Evolutionary conservation across 2,329 filamentous ascomycete genomes (phyloP), one percentile per base, ranked within the genome.

Genomic region (Trichoderma semiorbis): DNA sequence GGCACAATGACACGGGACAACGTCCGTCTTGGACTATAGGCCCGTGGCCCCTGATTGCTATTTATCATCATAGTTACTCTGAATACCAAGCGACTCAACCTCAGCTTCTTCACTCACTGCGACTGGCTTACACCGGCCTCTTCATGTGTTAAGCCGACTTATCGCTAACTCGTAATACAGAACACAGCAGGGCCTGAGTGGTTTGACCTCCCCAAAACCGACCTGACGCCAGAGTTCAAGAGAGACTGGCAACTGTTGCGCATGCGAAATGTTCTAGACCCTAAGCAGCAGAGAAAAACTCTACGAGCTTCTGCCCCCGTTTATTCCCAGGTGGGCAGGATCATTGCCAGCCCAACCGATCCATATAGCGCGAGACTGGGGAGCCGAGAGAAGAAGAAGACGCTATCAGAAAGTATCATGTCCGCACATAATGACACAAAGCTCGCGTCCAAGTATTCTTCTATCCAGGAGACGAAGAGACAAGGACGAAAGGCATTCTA

Each of bases 271-370:
- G 91, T 97, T 24, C 86, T 98, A 26, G 95, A 98, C 75, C 91
- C 94, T 1, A 95, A 98, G 80, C 92, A 95, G 78, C 97, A 97
- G 85, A 97, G 95, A 80, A 98, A 98, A 81, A 91, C 95, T 66
- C 87, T 89, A 70, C 94, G 92, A 79, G 86, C 88, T 72, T 78
- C 73, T 50, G 76, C 79, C 11, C 96, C 96, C 1, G 90, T 94
- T 73, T 98, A 92, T 79, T 97, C 93, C 24, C 93, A 97, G 77
- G 89, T 97, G 32, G 96, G 95, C 71, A 95, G 93, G 7, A 89
- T 99, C 72, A 88, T 98, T 70, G 92, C 97, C 78, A 95, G 95
- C 1, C 91, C 94, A 1, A 95, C 94, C 1, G 95, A 98, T 78
- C 97, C 91, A 83, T 94, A 91, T 84, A 95, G 88, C 78, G 88